phyloP scores from a whole-genome alignment of 2,329 filamentous ascomycete species.

The Penicillium sp. region DNA sequence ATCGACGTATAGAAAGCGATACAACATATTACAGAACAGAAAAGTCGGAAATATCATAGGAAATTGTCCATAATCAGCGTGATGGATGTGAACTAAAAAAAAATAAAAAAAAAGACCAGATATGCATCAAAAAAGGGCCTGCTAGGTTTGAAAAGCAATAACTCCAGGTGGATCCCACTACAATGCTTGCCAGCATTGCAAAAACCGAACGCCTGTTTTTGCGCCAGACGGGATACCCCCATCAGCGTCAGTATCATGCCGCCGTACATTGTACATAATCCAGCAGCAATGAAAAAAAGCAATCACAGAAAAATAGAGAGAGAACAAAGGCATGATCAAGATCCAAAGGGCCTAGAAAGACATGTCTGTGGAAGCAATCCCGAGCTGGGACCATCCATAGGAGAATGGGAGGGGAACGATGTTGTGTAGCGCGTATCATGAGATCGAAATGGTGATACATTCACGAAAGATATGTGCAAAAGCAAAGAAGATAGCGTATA shows the following conservation, averaged over 20 bases:
- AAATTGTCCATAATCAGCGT: neutral
- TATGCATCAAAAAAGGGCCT: neutral
- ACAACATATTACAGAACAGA: neutral
- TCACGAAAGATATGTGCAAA: conserved; percentile 31
- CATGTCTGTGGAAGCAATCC: conserved; percentile 9
- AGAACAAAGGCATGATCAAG: conserved; percentile 6
- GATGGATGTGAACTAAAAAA: neutral
- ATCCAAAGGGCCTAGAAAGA: conserved; percentile 20
- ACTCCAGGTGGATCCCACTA: conserved; percentile 5
- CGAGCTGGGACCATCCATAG: neutral
- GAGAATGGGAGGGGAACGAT: conserved; percentile 9
- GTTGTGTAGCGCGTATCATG: conserved; percentile 12
- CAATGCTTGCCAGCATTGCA: conserved; percentile 16
- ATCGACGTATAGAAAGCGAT: neutral
- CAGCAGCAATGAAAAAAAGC: conserved; percentile 5
- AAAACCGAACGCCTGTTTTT: conserved; percentile 20
- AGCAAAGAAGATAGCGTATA: conserved; percentile 18
- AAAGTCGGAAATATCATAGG: neutral
- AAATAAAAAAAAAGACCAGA: neutral
- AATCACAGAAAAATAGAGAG: conserved; percentile 1
- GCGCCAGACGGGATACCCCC: conserved; percentile 8
- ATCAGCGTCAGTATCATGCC: conserved; percentile 11
- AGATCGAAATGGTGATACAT: conserved; percentile 34
- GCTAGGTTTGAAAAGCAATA: neutral
- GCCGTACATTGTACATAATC: conserved; percentile 17